Conservation (phyloP, 495 filamentous ascomycete genomes). For the Saxophila tyrrhenica region DNA sequence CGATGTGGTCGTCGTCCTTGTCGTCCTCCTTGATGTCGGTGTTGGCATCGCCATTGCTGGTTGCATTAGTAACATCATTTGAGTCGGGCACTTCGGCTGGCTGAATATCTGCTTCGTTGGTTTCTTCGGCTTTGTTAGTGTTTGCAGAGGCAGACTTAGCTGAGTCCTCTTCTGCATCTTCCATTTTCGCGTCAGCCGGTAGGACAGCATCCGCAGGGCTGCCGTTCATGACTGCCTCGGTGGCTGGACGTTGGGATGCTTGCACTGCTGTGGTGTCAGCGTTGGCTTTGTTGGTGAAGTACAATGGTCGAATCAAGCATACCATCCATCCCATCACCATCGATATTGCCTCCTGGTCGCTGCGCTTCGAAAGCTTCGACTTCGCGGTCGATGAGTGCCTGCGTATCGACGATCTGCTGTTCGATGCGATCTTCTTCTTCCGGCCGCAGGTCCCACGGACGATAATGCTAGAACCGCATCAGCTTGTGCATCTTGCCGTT, state of each 20-base stretch:
- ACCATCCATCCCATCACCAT: background rate
- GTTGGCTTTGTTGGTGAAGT: too few relatives aligned
- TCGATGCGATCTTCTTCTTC: constrained; percentile 51
- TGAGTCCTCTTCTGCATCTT: background rate
- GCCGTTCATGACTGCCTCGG: too few relatives aligned
- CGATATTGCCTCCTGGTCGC: background rate
- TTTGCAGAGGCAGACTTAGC: background rate
- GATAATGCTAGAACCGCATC: constrained; percentile 58
- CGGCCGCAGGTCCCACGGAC: constrained; percentile 65
- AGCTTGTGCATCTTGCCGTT: constrained; percentile 21
- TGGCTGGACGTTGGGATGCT: too few relatives aligned
- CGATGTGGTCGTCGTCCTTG: background rate
- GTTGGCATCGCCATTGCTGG: background rate
- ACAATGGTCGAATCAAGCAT: too few relatives aligned
- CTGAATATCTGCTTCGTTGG: background rate
- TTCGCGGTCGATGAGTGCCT: constrained; percentile 42
- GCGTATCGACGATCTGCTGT: constrained; percentile 46
- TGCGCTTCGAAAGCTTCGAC: constrained; percentile 37
- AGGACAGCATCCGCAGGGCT: too few relatives aligned
- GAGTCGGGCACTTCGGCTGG: background rate
- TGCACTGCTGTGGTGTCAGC: background rate
- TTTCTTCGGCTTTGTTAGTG: background rate
- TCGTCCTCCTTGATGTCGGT: background rate
- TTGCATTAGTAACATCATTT: background rate
- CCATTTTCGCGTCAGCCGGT: background rate